These are phyloP conservation scores for Amphichorda felina DNA, from an alignment of 2,329 filamentous ascomycete species.

Conservation along the genomic window DNA sequence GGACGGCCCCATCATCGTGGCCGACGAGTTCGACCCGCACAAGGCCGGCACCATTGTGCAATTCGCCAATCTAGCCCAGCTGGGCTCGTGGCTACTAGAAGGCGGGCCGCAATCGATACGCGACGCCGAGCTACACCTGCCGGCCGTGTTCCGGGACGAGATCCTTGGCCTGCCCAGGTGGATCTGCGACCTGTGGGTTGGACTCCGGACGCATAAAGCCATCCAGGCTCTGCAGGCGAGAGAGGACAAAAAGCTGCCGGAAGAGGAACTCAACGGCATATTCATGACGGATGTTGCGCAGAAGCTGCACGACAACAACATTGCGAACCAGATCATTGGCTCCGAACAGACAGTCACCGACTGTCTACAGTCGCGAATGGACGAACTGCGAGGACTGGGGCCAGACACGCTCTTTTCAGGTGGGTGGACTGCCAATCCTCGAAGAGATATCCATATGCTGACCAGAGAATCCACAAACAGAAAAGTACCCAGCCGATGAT, in stretches of 20 bases:
- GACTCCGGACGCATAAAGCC: slow-evolving; percentile 35
- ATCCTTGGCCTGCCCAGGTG: slow-evolving; percentile 30
- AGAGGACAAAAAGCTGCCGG: slow-evolving; percentile 34
- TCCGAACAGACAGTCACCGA: slow-evolving; percentile 1
- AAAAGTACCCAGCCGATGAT: slow-evolving; percentile 27
- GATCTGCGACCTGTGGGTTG: slow-evolving; percentile 29
- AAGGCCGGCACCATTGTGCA: slow-evolving; percentile 25
- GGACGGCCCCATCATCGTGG: slow-evolving; percentile 15
- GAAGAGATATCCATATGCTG: not conserved
- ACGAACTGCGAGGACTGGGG: not conserved
- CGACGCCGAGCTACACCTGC: slow-evolving; percentile 31
- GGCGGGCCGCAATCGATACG: slow-evolving; percentile 23
- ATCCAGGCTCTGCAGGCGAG: slow-evolving; percentile 40
- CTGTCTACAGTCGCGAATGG: not conserved
- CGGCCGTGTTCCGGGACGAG: slow-evolving; percentile 29
- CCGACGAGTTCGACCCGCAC: slow-evolving; percentile 16
- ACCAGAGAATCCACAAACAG: slow-evolving; percentile 4
- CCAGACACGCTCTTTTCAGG: slow-evolving; percentile 1
- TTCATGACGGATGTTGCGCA: slow-evolving; percentile 45
- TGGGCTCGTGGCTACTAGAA: slow-evolving; percentile 25
- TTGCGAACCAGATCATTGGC: slow-evolving; percentile 17
- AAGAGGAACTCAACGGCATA: slow-evolving; percentile 42
- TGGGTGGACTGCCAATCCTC: not conserved
- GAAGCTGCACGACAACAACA: slow-evolving; percentile 21
- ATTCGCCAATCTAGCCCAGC: slow-evolving; percentile 35